Evolutionary conservation across 1,139 yeast genomes (phyloP), one percentile per base, ranked within the genome.

Genomic region (Candida sp.): DNA sequence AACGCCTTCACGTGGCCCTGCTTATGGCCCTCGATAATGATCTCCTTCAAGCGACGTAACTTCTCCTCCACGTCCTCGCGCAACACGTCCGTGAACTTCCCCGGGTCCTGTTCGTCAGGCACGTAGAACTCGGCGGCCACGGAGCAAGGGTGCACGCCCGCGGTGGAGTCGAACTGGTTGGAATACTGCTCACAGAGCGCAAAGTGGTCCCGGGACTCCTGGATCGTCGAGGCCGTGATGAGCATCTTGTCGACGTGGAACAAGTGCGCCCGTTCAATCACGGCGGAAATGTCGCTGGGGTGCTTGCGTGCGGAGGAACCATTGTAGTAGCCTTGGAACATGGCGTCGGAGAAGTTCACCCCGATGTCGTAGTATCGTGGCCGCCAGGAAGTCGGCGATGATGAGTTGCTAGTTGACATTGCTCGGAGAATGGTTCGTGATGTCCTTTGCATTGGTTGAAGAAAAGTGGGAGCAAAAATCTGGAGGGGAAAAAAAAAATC

Each of bases 131-230:
- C 90, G 56, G 83, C 87, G 17, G 84, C 80, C 0, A 91, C 96
- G 22, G 87, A 75, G 67, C 98, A 93, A 1, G 99, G 99, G 69
- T 94, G 99, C 1, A 93, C 96, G 8, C 99, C 99, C 1, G 86
- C 94, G 0, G 99, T 94, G 12, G 90, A 83, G 56, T 72, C 77
- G 46, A 86, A 72, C 22, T 67, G 61, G 4, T 68, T 66, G 44
- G 66, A 72, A 57, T 63, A 70, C 50, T 58, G 58, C 49, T 55
- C 67, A 55, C 77, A 74, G 25, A 74, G 63, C 28, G 60, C 64
- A 45, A 77, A 68, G 54, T 76, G 81, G 5, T 69, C 75, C 35
- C 66, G 58, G 23, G 94, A 83, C 62, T 93, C 98, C 7, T 67
- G 61, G 8, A 92, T 73, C 2, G 88, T 83, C 0, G 96, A 86